phyloP scores from a whole-genome alignment of 257 asterid genomes.

The Ballota nigra region DNA sequence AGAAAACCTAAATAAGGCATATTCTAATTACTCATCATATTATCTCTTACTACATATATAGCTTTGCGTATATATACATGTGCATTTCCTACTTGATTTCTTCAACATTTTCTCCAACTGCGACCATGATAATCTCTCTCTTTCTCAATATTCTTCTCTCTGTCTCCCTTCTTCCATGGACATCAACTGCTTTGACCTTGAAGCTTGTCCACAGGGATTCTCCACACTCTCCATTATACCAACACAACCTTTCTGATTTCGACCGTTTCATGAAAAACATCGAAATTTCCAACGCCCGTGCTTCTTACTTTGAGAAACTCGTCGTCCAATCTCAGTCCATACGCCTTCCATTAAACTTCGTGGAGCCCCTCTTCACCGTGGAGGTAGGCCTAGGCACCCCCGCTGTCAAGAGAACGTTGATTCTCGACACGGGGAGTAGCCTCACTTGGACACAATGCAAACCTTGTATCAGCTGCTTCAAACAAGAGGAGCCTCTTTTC shows the following conservation, averaged over 20 bases:
- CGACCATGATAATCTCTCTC: not conserved
- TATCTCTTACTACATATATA: not conserved
- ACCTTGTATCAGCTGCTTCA: conserved; percentile 32
- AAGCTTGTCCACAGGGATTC: conserved; percentile 37
- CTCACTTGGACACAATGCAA: conserved; percentile 39
- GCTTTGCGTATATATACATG: not conserved
- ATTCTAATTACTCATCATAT: conserved; percentile 20
- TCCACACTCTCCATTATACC: conserved; percentile 34
- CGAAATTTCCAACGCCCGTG: conserved; percentile 21
- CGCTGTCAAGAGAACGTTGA: conserved; percentile 16
- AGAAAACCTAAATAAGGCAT: not conserved
- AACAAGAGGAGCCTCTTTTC: conserved; percentile 27
- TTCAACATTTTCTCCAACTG: conserved; percentile 15
- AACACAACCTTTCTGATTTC: conserved; percentile 31
- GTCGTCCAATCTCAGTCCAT: not conserved
- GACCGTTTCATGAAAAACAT: conserved; percentile 20
- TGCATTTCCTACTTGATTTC: not conserved
- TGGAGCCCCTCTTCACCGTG: conserved; percentile 22
- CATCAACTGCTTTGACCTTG: conserved; percentile 6
- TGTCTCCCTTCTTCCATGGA: conserved; percentile 6
- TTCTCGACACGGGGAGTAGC: conserved; percentile 39
- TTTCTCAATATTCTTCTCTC: conserved; percentile 2
- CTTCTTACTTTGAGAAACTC: conserved; percentile 8
- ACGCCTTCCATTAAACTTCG: conserved; percentile 5
- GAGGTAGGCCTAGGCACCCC: conserved; percentile 40